Evolutionary conservation across 2,329 filamentous ascomycete genomes (phyloP), one percentile per base, ranked within the genome.

Genomic region (Paecilomyces niveus): DNA sequence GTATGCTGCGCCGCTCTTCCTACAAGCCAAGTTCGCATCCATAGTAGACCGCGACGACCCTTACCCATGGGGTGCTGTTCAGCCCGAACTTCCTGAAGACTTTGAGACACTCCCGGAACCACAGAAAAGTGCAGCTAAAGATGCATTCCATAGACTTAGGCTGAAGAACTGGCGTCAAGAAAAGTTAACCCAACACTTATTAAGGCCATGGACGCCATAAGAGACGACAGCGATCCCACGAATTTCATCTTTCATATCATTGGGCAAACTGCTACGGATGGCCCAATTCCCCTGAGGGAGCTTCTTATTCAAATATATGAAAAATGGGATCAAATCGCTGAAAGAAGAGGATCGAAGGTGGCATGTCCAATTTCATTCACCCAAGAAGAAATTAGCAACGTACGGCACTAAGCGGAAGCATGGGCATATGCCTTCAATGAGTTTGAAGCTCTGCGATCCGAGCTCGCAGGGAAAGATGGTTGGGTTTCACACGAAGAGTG

Each of bases 161-260:
- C 22, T 66, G 33, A 65, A 67, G 32, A 65, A 54, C 11, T 65
- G 18, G 62, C 63, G 9, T 65, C 61, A 18, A 57, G 63, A 39
- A 65, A 67, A 58, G 64, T 66, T 58, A 69, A 69, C 59, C 63
- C 56, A 15, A 10, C 22, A 45, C 53, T 67, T 13, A 8, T 61
- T n/a, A 53, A 24, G 29, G 66, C 66, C 70, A 10, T 75, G 69
- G 7, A 77, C 75, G 15, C 59, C 29, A n/a, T 68, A 65, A 0
- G 76, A 77, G 10, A 80, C 77, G 5, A 79, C 76, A 15, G 74
- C 69, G 3, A 84, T 29, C 65, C 65, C 6, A 63, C 59, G 2
- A 58, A 60, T 26, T 68, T 63, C 49, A 64, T 68, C 45, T 67
- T 68, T 32, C 57, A 62, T 29, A 57, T 67, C 26, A 33, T 65